These are phyloP conservation scores for Thyridium curvatum DNA, from an alignment of 2,329 filamentous ascomycete species.

Conservation along the genomic window DNA sequence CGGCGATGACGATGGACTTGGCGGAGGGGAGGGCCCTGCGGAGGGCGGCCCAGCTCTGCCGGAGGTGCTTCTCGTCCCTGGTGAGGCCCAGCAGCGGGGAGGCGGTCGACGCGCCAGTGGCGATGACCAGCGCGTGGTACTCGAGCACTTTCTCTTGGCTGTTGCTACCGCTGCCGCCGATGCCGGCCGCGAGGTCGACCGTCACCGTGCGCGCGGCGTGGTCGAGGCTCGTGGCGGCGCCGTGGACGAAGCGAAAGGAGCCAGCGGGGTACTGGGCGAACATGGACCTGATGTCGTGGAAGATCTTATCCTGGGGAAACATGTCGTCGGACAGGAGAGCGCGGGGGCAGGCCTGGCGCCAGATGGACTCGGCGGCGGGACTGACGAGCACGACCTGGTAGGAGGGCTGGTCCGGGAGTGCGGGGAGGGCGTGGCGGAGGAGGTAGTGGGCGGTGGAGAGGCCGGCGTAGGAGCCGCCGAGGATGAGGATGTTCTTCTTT, in stretches of 20 bases:
- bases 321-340: slow-evolving; percentile 37
- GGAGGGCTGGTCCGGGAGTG: slow-evolving; percentile 20
- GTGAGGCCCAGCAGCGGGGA: slow-evolving; percentile 37
- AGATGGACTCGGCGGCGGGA: slow-evolving; percentile 31
- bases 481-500: slow-evolving; percentile 42
- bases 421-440: slow-evolving; percentile 42
- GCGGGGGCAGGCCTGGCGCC: slow-evolving; percentile 36
- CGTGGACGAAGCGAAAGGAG: slow-evolving; percentile 35
- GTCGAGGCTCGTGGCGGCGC: slow-evolving; percentile 27
- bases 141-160: slow-evolving; percentile 12
- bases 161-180: no score
- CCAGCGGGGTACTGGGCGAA: slow-evolving; percentile 31
- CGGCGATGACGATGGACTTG: slow-evolving; percentile 35
- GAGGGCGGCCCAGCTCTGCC: slow-evolving; percentile 28
- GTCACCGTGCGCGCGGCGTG: slow-evolving; percentile 23
- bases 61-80: slow-evolving; percentile 22
- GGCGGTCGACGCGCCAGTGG: slow-evolving; percentile 37
- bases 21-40: slow-evolving; percentile 29
- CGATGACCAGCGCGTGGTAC: slow-evolving; percentile 40
- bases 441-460: slow-evolving; percentile 48
- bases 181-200: slow-evolving; percentile 10
- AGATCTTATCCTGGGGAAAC: slow-evolving; percentile 37
- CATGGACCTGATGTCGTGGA: slow-evolving; percentile 25
- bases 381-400: slow-evolving; percentile 38
- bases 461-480: slow-evolving; percentile 48